Evolutionary conservation across 2,329 filamentous ascomycete species (phyloP).

Genomic region (Phialocephala subalpina): DNA sequence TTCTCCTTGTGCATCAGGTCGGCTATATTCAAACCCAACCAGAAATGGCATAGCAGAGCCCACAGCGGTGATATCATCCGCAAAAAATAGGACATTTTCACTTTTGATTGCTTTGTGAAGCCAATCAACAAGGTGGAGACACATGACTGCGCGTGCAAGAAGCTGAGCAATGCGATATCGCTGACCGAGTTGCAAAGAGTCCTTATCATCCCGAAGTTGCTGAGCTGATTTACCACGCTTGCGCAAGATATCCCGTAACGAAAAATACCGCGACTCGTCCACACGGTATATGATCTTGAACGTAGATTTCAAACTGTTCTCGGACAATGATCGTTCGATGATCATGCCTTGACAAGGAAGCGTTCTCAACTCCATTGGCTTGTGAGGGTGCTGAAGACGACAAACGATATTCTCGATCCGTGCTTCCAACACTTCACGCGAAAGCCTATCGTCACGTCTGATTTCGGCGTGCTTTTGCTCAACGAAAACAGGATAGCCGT

Average conservation of each 20-base stretch:
- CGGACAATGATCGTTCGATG: background rate
- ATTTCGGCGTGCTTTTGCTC: background rate
- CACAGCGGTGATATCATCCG: slow-evolving; percentile 33
- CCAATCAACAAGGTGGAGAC: slow-evolving; percentile 44
- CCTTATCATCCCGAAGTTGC: background rate
- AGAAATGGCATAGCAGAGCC: slow-evolving; percentile 42
- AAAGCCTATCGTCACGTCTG: background rate
- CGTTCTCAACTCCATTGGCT: slow-evolving; percentile 3
- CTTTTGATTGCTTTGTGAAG: slow-evolving; percentile 53
- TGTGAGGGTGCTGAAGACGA: background rate
- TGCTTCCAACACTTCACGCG: background rate
- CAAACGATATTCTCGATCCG: slow-evolving; percentile 1
- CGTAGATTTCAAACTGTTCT: background rate
- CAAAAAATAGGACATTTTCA: slow-evolving; percentile 49
- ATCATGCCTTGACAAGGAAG: background rate
- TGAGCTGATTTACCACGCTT: background rate
- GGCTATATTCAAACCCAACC: slow-evolving; percentile 51
- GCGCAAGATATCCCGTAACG: too few species aligned
- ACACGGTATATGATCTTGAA: background rate
- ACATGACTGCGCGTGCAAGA: background rate
- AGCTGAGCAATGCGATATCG: background rate
- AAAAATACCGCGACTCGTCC: too few species aligned
- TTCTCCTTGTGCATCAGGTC: slow-evolving; percentile 49
- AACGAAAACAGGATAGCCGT: background rate
- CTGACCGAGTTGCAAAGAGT: background rate